Conservation (phyloP, 352 stramenopile species). For the Pythium insidiosum region DNA sequence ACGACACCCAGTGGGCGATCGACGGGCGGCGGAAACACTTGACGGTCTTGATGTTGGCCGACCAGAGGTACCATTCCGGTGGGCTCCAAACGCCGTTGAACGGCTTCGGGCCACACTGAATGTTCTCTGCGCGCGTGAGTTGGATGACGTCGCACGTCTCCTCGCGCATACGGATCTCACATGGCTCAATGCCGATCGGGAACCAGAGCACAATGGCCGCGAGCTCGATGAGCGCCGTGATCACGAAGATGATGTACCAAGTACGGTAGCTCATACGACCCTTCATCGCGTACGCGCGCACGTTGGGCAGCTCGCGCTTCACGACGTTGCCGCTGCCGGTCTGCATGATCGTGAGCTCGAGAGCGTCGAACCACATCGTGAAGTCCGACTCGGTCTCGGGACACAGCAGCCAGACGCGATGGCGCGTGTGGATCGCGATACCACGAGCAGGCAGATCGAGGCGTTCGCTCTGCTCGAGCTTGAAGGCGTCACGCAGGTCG, state of each 20-base stretch:
- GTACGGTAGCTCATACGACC: slow-evolving; percentile 58
- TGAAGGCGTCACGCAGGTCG: slow-evolving; percentile 69
- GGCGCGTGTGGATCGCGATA: slow-evolving; percentile 70
- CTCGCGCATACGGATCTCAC: slow-evolving; percentile 47
- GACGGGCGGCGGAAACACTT: slow-evolving; percentile 54
- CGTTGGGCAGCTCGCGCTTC: slow-evolving; percentile 72
- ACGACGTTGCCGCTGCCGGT: slow-evolving; percentile 60
- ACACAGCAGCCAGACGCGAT: slow-evolving; percentile 68
- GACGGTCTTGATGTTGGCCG: slow-evolving; percentile 43
- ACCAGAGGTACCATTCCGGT: slow-evolving; percentile 59
- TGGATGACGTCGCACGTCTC: slow-evolving; percentile 49
- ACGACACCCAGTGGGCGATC: slow-evolving; percentile 57
- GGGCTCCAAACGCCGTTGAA: slow-evolving; percentile 73
- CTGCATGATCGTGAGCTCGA: slow-evolving; percentile 74
- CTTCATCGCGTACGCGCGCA: slow-evolving; percentile 74
- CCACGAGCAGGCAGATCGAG: slow-evolving; percentile 58
- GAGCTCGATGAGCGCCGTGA: slow-evolving; percentile 55
- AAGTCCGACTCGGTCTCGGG: slow-evolving; percentile 77
- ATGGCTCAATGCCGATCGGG: slow-evolving; percentile 53
- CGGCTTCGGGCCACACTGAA: slow-evolving; percentile 43
- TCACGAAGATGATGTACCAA: slow-evolving; percentile 64
- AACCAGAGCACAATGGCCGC: slow-evolving; percentile 39
- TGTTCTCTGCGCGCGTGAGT: slow-evolving; percentile 27
- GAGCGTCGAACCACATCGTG: slow-evolving; percentile 74
- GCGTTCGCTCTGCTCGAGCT: slow-evolving; percentile 66